Conservation (phyloP, 108 stramenopile species). For the Thalassiosira profunda region DNA sequence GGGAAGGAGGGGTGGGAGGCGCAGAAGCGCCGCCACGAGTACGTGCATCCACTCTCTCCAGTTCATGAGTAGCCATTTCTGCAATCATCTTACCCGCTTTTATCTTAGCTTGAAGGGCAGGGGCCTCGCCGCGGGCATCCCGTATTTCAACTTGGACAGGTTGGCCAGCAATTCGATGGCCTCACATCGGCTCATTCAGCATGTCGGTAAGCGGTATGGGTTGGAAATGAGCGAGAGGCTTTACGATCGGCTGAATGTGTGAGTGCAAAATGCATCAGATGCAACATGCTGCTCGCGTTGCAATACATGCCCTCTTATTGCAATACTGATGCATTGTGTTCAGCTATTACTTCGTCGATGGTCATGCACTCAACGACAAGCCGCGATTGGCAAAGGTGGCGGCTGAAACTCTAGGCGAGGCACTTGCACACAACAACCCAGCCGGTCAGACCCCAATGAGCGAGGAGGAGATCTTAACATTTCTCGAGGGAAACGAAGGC, state of each 20-base stretch:
- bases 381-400: constrained; percentile 61
- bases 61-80: background rate
- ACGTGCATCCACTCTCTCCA: background rate
- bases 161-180: constrained; percentile 88
- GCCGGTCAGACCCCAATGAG: constrained; percentile 17
- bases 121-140: constrained; percentile 80
- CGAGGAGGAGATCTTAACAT: constrained; percentile 58
- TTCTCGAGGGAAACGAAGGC: constrained; percentile 74
- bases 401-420: constrained; percentile 36
- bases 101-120: constrained; percentile 66
- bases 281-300: background rate
- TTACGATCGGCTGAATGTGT: constrained; percentile 80
- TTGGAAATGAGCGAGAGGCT: constrained; percentile 71
- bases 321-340: background rate
- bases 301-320: background rate
- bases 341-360: constrained; percentile 82
- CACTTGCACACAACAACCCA: constrained; percentile 25
- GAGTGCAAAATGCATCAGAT: constrained; percentile 42
- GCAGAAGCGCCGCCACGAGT: constrained; percentile 77
- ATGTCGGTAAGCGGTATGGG: constrained; percentile 80
- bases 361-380: constrained; percentile 66
- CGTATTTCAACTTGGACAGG: constrained; percentile 88
- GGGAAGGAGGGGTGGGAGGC: constrained; percentile 75
- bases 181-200: constrained; percentile 84
- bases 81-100: background rate